Base-by-base conservation (phyloP, 2,329 filamentous ascomycete species). In the Lasiodiplodia sp. region DNA sequence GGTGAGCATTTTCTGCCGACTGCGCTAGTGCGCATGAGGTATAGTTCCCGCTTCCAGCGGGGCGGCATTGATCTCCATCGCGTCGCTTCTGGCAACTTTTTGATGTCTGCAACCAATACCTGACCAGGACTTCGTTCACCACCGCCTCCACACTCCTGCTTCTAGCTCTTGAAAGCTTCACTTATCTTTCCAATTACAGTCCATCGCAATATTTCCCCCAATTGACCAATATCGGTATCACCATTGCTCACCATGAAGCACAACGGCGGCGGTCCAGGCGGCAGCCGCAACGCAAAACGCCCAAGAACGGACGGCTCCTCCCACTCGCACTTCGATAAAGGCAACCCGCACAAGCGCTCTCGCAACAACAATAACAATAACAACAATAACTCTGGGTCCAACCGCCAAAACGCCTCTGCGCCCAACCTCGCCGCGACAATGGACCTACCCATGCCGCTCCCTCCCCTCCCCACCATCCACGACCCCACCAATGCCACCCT, bases 381-480 rank as follows among this genome's bases (percentile, higher is more conserved):
- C 7, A 34, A 14, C 23, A 18, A 6, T 3, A 21, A 11, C 11
- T n/a, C 31, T 7, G 31, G 31, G 7, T 34, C 31, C 8, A 7
- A 34, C 31, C 31, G 31, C 31, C 31, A 34, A 34, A 34, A 34
- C 37, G 10, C 56, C 12, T 18, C n/a, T 16, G 23, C 38, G 6
- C 56, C 56, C 14, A 60, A 60, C 38, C 38, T 60, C 37, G 16
- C n/a, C 16, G 23, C 60, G 4, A 7, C 18, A 6, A 14, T n/a
- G 37, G 47, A 18, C n/a, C 37, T 51, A n/a, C 14, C 51, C 52
- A 40, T 23, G 70, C 78, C 1, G 18, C 75, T 87, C 1, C 90
- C 90, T 3, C 82, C 86, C 1, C 80, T 93, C 1, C 92, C 92
- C 3, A 76, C 81, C 11, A 86, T 93, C 63, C 74, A 84, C 6